These are phyloP conservation scores for Aspergillus fumigatus DNA, from an alignment of 2,329 filamentous ascomycete species.

Conservation along the genomic window DNA sequence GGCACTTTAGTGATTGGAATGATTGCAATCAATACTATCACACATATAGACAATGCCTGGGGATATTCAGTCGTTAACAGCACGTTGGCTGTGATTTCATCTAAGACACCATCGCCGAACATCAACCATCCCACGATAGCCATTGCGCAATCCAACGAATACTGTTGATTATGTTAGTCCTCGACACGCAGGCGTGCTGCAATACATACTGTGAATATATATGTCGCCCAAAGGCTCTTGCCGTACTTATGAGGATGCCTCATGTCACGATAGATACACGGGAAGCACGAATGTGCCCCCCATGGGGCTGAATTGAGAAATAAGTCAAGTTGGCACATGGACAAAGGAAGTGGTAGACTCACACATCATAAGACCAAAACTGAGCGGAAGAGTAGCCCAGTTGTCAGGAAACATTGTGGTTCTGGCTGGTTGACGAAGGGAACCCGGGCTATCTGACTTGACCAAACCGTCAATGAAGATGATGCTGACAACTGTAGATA, in stretches of 20 bases:
- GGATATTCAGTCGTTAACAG: conserved; percentile 72
- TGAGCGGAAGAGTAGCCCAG: conserved; percentile 81
- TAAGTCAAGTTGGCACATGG: conserved; percentile 2
- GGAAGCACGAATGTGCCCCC: conserved; percentile 72
- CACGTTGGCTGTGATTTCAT: conserved; percentile 89
- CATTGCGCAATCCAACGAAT: conserved; percentile 73
- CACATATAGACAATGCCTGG: conserved; percentile 64
- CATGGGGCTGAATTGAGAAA: conserved; percentile 49
- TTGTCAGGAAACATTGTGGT: conserved; percentile 81
- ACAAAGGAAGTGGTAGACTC: conserved; percentile 16
- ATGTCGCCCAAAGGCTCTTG: conserved; percentile 71
- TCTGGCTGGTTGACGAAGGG: conserved; percentile 70
- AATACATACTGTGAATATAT: conserved; percentile 68
- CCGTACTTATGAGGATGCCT: conserved; percentile 77
- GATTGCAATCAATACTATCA: conserved; percentile 83
- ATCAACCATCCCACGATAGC: conserved; percentile 83
- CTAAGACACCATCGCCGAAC: conserved; percentile 85
- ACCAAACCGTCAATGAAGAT: conserved; percentile 81
- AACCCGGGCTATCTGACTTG: conserved; percentile 75
- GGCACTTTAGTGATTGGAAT: conserved; percentile 96
- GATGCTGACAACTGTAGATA: conserved; percentile 66
- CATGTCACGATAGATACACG: conserved; percentile 78
- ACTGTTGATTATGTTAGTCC: conserved; percentile 44
- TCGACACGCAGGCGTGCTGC: not conserved
- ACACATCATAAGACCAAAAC: conserved; percentile 85